These are phyloP conservation scores for Pythium biforme DNA, from an alignment of 352 stramenopile species.

Conservation along the genomic window DNA sequence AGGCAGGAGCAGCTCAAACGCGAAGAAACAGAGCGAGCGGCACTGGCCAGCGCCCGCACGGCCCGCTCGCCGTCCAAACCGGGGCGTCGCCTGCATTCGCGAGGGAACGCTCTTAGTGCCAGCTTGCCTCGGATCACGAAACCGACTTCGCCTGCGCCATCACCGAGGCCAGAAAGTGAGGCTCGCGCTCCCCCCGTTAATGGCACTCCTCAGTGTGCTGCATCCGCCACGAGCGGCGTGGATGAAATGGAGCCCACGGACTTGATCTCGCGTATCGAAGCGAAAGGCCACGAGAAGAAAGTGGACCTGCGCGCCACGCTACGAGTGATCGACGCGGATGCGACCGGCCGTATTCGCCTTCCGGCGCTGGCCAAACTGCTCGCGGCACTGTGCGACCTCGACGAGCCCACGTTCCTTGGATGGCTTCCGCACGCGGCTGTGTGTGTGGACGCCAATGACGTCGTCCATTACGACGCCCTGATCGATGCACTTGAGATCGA, in stretches of 20 bases:
- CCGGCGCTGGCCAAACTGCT: conserved; percentile 12
- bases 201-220: too few species aligned
- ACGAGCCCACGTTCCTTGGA: conserved; percentile 2
- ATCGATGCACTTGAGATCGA: conserved; percentile 17
- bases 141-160: background rate
- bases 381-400: conserved; percentile 10
- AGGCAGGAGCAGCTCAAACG: conserved; percentile 19
- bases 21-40: conserved; percentile 28
- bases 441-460: background rate
- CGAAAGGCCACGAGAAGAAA: conserved; percentile 13
- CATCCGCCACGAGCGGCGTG: background rate
- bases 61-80: conserved; percentile 21
- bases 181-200: background rate
- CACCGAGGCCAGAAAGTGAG: background rate
- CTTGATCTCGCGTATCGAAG: conserved; percentile 10
- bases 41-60: conserved; percentile 29
- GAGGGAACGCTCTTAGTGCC: background rate
- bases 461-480: conserved; percentile 18
- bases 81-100: conserved; percentile 15
- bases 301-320: conserved; percentile 16
- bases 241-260: background rate
- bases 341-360: conserved; percentile 11
- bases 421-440: conserved; percentile 12
- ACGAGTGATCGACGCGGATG: conserved; percentile 10
- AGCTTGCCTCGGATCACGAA: conserved; percentile 12